Conservation (phyloP, 2,329 filamentous ascomycete species). For the Fusarium cicatricum region DNA sequence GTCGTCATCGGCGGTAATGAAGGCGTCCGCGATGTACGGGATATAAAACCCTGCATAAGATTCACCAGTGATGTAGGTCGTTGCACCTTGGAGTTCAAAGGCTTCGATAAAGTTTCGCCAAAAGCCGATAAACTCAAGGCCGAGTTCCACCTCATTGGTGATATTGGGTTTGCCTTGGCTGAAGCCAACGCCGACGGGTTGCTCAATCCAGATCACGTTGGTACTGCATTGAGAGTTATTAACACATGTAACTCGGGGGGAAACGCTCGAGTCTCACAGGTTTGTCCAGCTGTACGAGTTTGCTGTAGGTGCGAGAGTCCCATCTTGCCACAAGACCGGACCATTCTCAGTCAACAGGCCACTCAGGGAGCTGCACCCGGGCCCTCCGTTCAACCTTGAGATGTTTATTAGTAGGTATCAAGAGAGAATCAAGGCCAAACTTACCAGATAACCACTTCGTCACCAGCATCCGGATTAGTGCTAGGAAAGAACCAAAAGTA, state of each 20-base stretch:
- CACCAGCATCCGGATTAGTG: constrained; percentile 55
- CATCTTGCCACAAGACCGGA: constrained; percentile 74
- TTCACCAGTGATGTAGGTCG: constrained; percentile 77
- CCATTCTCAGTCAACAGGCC: constrained; percentile 77
- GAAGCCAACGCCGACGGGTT: constrained; percentile 74
- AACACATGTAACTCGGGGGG: accelerated
- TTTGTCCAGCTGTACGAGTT: constrained; percentile 80
- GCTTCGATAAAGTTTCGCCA: constrained; percentile 80
- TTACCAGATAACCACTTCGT: constrained; percentile 70
- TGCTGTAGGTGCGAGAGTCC: constrained; percentile 69
- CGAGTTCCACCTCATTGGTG: constrained; percentile 71
- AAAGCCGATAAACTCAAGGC: constrained; percentile 77
- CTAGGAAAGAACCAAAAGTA: constrained; percentile 76
- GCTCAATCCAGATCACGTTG: constrained; percentile 80
- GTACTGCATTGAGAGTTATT: constrained; percentile 50
- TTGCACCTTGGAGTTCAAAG: constrained; percentile 72
- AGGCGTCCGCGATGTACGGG: constrained; percentile 76
- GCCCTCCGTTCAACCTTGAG: constrained; percentile 60
- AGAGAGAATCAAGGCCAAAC: background rate
- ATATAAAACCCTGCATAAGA: constrained; percentile 74
- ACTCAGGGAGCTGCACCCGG: constrained; percentile 38
- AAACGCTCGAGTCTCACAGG: constrained; percentile 46
- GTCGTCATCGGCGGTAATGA: constrained; percentile 72
- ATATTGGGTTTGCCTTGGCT: constrained; percentile 70
- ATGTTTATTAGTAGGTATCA: constrained; percentile 51